These are phyloP conservation scores for Hawksworthiomyces lignivorus DNA, from an alignment of 2,329 filamentous ascomycete genomes.

Conservation along the genomic window DNA sequence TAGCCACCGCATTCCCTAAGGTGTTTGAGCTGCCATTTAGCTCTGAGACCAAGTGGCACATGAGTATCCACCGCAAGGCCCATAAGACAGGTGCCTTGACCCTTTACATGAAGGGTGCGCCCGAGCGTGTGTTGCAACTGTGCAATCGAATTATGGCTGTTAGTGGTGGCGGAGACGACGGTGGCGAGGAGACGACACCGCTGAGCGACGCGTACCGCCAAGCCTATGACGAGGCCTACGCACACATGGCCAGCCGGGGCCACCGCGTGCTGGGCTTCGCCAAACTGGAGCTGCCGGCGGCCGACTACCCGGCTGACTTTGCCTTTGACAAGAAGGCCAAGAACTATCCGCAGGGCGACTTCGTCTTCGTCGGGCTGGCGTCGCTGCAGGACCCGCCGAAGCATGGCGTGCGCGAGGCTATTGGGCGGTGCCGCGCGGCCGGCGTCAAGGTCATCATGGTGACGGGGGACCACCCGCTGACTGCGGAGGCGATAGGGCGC, in stretches of 20 bases:
- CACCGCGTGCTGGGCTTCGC: constrained; percentile 89
- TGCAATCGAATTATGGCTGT: constrained; percentile 87
- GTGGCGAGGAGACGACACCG: constrained; percentile 71
- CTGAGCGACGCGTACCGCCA: too few species aligned
- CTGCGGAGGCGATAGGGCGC: constrained; percentile 49
- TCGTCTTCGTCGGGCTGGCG: constrained; percentile 58
- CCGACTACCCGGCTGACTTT: constrained; percentile 23
- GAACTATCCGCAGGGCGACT: constrained; percentile 46
- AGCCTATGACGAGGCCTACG: constrained; percentile 66
- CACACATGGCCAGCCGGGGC: constrained; percentile 80
- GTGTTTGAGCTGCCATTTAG: constrained; percentile 58
- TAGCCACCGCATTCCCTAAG: constrained; percentile 37
- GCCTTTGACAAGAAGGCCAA: constrained; percentile 23
- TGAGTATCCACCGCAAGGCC: constrained; percentile 51
- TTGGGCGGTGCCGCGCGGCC: constrained; percentile 47
- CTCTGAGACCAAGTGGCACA: constrained; percentile 53
- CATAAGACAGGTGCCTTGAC: constrained; percentile 19
- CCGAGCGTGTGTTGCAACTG: constrained; percentile 76
- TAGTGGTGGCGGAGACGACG: constrained; percentile 76
- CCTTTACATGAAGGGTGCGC: constrained; percentile 82
- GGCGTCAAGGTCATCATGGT: constrained; percentile 55
- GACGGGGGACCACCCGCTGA: constrained; percentile 54
- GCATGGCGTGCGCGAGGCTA: too few species aligned
- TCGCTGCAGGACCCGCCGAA: constrained; percentile 60
- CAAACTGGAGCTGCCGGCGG: constrained; percentile 56